A percentile compares a stretch with the other conserved stretches of the same genome.
These are phyloP conservation scores for Oryza coarctata DNA, from an alignment of 176 grass and related monocot genomes.

Conservation along the genomic window DNA sequence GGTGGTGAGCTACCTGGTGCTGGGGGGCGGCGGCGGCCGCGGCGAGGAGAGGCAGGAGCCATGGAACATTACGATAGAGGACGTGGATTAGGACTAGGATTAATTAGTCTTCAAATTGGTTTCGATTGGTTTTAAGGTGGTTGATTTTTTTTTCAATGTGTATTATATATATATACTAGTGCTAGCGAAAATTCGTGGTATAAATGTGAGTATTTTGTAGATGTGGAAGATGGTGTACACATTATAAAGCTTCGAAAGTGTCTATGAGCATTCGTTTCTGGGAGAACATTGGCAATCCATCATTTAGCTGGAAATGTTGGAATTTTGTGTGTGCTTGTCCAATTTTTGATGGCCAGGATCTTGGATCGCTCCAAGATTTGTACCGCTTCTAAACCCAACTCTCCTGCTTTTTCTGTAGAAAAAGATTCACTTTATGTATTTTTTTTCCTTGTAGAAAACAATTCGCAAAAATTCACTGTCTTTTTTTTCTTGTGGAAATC, in stretches of 20 bases:
- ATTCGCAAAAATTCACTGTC: no score
- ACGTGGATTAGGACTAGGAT: slow-evolving; percentile 51
- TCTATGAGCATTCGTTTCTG: background rate
- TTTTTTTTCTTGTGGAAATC: no score
- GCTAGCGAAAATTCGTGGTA: background rate
- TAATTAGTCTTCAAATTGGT: slow-evolving; percentile 26
- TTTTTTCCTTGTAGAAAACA: no score
- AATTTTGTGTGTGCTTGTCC: no score
- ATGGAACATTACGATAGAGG: slow-evolving; percentile 46
- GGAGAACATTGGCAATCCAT: no score
- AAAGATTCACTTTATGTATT: no score
- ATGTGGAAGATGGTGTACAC: background rate
- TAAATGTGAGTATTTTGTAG: background rate
- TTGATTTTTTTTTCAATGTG: slow-evolving; percentile 2
- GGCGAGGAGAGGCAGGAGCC: slow-evolving; percentile 26
- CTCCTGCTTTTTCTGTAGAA: no score
- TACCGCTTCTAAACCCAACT: no score
- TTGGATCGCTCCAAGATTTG: no score
- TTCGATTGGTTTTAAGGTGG: slow-evolving; percentile 41
- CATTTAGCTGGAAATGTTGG: no score
- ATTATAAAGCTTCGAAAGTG: background rate
- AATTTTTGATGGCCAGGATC: no score
- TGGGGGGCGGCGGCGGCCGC: background rate
- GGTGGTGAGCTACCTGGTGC: slow-evolving; percentile 38
- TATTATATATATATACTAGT: slow-evolving; percentile 13